Evolutionary conservation across 352 stramenopile genomes (phyloP).

Genomic region (Thraustotheca clavata): DNA sequence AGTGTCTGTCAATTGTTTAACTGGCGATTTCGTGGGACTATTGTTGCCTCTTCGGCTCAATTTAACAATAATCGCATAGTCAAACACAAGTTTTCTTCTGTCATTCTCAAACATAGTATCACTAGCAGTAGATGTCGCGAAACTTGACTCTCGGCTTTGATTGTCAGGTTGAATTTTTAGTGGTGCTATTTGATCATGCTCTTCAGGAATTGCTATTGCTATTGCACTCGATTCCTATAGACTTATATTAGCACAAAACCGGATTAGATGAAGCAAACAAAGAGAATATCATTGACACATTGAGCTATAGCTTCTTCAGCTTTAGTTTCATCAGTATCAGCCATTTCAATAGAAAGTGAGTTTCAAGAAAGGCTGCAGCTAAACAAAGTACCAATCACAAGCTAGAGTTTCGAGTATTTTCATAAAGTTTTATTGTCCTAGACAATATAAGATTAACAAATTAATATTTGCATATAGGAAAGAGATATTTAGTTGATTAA

Average conservation of each 20-base stretch:
- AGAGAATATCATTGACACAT: slow-evolving; percentile 8
- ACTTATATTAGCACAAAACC: neutral
- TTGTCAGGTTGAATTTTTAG: neutral
- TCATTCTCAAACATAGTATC: neutral
- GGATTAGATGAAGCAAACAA: neutral
- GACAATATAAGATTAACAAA: too few relatives aligned
- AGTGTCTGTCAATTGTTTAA: neutral
- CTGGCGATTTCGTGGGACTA: neutral
- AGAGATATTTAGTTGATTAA: too few relatives aligned
- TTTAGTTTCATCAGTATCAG: too few relatives aligned
- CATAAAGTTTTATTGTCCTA: too few relatives aligned
- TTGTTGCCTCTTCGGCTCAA: neutral
- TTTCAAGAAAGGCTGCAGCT: too few relatives aligned
- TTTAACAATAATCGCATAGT: slow-evolving; percentile 19
- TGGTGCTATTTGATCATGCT: neutral
- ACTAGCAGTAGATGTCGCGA: neutral
- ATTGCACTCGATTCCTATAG: neutral
- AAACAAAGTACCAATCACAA: too few relatives aligned
- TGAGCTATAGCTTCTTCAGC: neutral
- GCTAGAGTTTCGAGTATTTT: too few relatives aligned
- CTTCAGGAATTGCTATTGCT: neutral
- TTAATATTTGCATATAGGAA: too few relatives aligned
- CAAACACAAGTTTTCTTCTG: slow-evolving; percentile 3
- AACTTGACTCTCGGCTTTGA: neutral
- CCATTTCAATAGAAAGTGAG: too few relatives aligned